phyloP scores from a whole-genome alignment of 2,329 filamentous ascomycete genomes.

The Pseudocercospora crystallina region DNA sequence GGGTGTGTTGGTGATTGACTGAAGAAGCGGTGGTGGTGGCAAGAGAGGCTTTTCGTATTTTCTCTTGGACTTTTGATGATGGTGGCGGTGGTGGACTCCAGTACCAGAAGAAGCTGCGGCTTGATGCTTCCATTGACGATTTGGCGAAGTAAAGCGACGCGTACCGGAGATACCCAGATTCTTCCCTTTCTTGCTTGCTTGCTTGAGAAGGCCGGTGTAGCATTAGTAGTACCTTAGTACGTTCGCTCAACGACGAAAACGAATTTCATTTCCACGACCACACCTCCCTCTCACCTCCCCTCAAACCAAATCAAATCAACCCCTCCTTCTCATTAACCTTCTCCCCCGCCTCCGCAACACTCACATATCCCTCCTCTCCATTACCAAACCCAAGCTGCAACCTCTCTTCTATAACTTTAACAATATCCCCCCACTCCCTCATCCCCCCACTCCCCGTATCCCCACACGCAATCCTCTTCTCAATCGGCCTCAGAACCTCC shows the following conservation, averaged over 20 bases:
- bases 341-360: not conserved
- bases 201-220: too few species aligned
- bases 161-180: too few species aligned
- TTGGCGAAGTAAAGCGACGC: not conserved
- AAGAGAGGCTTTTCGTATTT: constrained; percentile 7
- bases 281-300: too few species aligned
- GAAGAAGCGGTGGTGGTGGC: not conserved
- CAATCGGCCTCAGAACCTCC: constrained; percentile 69
- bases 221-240: too few species aligned
- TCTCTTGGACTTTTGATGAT: not conserved
- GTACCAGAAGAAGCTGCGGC: constrained; percentile 3
- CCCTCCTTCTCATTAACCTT: not conserved
- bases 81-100: not conserved
- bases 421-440: constrained; percentile 77
- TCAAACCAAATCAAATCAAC: not conserved
- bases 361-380: constrained; percentile 1
- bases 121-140: not conserved
- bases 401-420: constrained; percentile 59
- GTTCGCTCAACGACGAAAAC: too few species aligned
- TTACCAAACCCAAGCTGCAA: constrained; percentile 22
- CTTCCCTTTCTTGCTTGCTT: too few species aligned
- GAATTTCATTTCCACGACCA: too few species aligned
- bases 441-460: constrained; percentile 81
- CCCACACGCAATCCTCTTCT: constrained; percentile 80
- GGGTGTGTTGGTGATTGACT: not conserved